Conservation (phyloP, 371 early-diverging fungal species). For the Vairimorpha necatrix region DNA sequence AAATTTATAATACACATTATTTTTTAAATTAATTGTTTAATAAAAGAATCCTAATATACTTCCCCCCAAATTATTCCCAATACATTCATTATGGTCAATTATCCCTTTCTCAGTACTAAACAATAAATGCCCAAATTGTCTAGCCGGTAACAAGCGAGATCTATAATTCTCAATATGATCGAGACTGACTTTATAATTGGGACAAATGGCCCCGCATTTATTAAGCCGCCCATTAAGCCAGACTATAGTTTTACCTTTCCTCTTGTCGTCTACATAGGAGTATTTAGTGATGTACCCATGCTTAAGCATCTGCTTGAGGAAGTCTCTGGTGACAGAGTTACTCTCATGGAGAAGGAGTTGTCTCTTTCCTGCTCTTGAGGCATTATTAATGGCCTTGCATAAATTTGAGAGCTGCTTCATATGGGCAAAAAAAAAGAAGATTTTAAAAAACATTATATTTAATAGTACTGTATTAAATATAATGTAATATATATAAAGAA, state of each 20-base stretch:
- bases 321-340: slow-evolving; percentile 90
- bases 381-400: slow-evolving; percentile 92
- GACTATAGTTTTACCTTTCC: slow-evolving; percentile 94
- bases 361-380: slow-evolving; percentile 91
- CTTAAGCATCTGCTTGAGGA: slow-evolving; percentile 96
- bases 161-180: slow-evolving; percentile 91
- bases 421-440: not conserved
- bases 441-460: not conserved
- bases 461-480: not conserved
- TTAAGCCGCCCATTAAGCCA: slow-evolving; percentile 95
- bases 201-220: slow-evolving; percentile 99
- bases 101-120: slow-evolving; percentile 95
- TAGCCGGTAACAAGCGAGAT: slow-evolving; percentile 89
- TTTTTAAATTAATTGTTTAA: slow-evolving; percentile 63
- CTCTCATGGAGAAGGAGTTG: slow-evolving; percentile 88
- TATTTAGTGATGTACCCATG: slow-evolving; percentile 97
- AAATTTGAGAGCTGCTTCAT: slow-evolving; percentile 60
- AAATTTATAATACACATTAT: no score
- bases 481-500: not conserved
- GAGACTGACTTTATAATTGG: slow-evolving; percentile 92
- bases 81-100: slow-evolving; percentile 98
- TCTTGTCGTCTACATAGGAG: slow-evolving; percentile 94
- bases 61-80: slow-evolving; percentile 84
- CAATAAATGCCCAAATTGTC: slow-evolving; percentile 96
- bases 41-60: slow-evolving; percentile 91